Conservation (phyloP, 1,139 yeast species). For the Suhomyces guaymorum region DNA sequence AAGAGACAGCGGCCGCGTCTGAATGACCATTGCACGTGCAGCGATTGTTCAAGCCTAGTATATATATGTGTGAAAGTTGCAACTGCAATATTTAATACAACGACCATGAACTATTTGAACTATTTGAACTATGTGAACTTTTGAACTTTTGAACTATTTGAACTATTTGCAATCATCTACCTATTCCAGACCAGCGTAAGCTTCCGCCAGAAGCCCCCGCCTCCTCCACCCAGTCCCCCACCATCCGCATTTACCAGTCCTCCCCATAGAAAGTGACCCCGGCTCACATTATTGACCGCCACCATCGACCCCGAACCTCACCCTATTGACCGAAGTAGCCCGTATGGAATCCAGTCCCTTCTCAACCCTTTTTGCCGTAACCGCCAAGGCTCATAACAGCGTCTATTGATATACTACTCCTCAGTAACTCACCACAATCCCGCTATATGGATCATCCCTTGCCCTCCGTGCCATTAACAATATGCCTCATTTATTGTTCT, state of each 20-base stretch:
- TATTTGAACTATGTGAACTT: no score
- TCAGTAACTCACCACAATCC: no score
- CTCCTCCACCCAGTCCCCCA: conserved; percentile 1
- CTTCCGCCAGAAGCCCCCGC: conserved; percentile 1
- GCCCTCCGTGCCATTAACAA: no score
- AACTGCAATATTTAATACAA: no score
- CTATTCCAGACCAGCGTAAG: conserved; percentile 16
- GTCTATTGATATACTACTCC: no score
- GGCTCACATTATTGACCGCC: no score
- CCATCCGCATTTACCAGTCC: conserved; percentile 2
- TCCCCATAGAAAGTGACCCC: no score
- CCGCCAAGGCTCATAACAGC: no score
- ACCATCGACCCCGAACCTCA: background rate
- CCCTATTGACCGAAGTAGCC: background rate
- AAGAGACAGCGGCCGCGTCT: background rate
- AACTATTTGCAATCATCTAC: conserved; percentile 10
- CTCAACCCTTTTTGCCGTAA: background rate
- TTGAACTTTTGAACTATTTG: background rate
- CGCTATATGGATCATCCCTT: no score
- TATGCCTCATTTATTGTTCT: no score
- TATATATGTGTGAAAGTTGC: background rate
- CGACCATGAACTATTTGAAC: no score
- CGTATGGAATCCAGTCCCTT: background rate
- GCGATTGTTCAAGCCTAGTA: background rate
- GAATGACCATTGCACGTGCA: conserved; percentile 1